phyloP scores from a whole-genome alignment of 805 yeast species.

The Brettanomyces custersianus region DNA sequence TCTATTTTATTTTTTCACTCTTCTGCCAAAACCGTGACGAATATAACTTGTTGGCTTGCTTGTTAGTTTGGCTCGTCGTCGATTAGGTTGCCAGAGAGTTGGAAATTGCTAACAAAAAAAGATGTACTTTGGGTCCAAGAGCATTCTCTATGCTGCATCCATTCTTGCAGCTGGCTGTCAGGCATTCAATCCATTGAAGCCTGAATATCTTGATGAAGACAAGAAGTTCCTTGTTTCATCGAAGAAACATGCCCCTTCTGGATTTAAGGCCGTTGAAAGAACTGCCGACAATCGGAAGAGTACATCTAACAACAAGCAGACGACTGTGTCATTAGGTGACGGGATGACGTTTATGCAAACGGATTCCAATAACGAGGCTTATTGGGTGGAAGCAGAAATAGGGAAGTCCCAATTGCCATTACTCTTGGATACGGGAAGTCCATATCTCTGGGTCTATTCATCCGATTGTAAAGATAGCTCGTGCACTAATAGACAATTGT shows the following conservation, averaged over 20 bases:
- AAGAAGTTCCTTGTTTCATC: constrained; percentile 4
- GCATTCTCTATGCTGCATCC: too few relatives aligned
- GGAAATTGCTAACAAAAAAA: too few relatives aligned
- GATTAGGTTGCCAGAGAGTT: too few relatives aligned
- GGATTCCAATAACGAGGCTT: constrained; percentile 24
- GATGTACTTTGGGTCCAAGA: too few relatives aligned
- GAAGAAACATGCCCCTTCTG: constrained; percentile 1
- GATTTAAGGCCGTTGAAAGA: neutral
- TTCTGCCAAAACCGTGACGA: too few relatives aligned
- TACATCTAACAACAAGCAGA: constrained; percentile 4
- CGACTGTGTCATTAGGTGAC: constrained; percentile 8
- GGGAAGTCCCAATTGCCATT: constrained; percentile 35
- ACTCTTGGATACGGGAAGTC: constrained; percentile 58
- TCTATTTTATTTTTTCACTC: too few relatives aligned
- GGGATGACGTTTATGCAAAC: constrained; percentile 22
- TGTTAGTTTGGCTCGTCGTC: too few relatives aligned
- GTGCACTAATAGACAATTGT: constrained; percentile 29
- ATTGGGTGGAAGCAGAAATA: constrained; percentile 30
- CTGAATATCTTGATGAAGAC: constrained; percentile 2
- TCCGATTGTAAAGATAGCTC: constrained; percentile 35
- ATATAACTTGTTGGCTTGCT: too few relatives aligned
- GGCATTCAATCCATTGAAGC: constrained; percentile 4
- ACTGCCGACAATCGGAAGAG: neutral
- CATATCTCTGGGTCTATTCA: constrained; percentile 56
- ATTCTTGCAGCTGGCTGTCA: too few relatives aligned